Conservation (phyloP, 495 filamentous ascomycete species). For the Trichoderma asperelloides region DNA sequence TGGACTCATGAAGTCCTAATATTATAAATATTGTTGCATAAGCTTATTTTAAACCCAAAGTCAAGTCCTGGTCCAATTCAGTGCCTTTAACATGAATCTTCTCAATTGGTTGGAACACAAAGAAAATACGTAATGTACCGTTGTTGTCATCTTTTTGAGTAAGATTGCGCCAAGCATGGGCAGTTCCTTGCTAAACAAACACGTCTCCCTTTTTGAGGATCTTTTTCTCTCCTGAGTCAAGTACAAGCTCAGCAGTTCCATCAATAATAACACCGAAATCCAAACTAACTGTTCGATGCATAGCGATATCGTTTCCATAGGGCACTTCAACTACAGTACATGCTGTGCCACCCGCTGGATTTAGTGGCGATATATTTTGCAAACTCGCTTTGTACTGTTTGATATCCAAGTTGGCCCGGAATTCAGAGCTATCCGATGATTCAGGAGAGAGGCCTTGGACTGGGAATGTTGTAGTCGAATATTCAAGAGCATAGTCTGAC, state of each 20-base stretch:
- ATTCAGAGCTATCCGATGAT: not conserved
- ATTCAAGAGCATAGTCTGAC: not conserved
- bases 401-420: not conserved
- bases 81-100: not conserved
- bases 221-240: conserved; percentile 46
- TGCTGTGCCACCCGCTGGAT: not conserved
- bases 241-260: conserved; percentile 43
- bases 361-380: not conserved
- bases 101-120: not conserved
- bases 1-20: too few species aligned
- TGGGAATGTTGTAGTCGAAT: not conserved
- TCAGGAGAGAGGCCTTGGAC: not conserved
- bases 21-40: too few species aligned
- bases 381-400: not conserved
- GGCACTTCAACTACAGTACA: not conserved
- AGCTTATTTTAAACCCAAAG: not conserved
- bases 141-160: not conserved
- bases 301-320: conserved; percentile 12
- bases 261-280: conserved; percentile 62
- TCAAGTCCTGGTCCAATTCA: not conserved
- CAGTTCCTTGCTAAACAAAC: conserved; percentile 46
- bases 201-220: conserved; percentile 45
- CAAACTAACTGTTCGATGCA: conserved; percentile 55
- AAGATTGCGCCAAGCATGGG: conserved; percentile 52
- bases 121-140: not conserved